Base-by-base conservation (phyloP, 2,329 filamentous ascomycete species). In the Penicillium thymicola region DNA sequence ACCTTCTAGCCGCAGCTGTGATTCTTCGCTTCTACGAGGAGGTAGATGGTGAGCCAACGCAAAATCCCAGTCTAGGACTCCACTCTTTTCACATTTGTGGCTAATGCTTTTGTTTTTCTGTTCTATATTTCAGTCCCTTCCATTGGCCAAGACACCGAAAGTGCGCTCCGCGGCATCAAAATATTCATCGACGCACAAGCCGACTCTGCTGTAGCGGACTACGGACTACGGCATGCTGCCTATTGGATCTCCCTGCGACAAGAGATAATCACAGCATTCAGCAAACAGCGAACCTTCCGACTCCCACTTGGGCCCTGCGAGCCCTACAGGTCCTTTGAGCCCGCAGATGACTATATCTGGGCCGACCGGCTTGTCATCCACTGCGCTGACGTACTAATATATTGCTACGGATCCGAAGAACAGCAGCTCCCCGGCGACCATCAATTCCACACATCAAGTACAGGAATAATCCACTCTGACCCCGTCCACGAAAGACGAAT, bases 381-480 rank as follows among this genome's bases (percentile, higher is more conserved):
- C 62, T 84, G 84, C 52, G 84, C 84, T n/a, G 83, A 86, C 59
- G 82, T 87, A 1, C 71, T 88, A 16, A 83, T 85, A 58, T 86
- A 81, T 63, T 88, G 85, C 66, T 87, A 86, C 65, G 59, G 72
- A 55, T 59, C 70, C 13, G 57, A 58, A n/a, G 60, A 64, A 42
- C 45, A 59, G 18, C 38, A 45, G 8, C 18, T 41, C 21, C 42
- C 46, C 36, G 13, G 13, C 14, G 34, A 36, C 14, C 54, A 42
- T 10, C 28, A 30, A 30, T 30, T 30, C 28, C 28, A 30, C 28
- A 30, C 28, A 30, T 30, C 28, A 30, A 30, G 10, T 30, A 30
- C 9, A 30, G 28, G 28, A 13, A 30, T 30, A 30, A 30, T 30
- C 28, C 28, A 50, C 23, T 41, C 18, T 48, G 28, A 13, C 25